phyloP scores from a whole-genome alignment of 768 basidiomycete genomes.

The Leccinum olivaceopallidum region DNA sequence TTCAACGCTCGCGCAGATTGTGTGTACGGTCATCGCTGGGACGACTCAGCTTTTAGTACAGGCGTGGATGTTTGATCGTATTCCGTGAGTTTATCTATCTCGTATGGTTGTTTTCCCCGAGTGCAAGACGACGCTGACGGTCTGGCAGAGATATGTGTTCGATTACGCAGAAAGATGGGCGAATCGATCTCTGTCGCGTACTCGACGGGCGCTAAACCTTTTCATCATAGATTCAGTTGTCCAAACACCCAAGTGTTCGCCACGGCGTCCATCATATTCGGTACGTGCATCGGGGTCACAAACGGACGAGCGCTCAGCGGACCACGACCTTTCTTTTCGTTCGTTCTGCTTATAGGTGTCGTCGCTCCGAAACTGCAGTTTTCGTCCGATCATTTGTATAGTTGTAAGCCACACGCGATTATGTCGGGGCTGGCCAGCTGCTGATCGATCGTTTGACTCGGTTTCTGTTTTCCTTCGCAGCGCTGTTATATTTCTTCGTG shows the following conservation, averaged over 20 bases:
- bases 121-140: neutral
- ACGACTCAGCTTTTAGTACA: constrained; percentile 78
- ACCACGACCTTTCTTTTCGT: constrained; percentile 23
- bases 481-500: constrained; percentile 72
- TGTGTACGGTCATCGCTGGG: constrained; percentile 67
- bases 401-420: neutral
- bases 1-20: constrained; percentile 38
- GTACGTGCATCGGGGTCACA: constrained; percentile 13
- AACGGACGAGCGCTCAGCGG: constrained; percentile 37
- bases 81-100: constrained; percentile 42
- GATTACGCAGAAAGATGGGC: constrained; percentile 41
- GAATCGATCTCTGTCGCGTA: neutral
- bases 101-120: no score
- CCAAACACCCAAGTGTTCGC: constrained; percentile 52
- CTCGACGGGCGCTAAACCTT: neutral
- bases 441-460: constrained; percentile 24
- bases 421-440: constrained; percentile 35
- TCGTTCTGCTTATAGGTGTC: constrained; percentile 45
- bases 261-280: constrained; percentile 56
- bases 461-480: constrained; percentile 26
- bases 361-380: constrained; percentile 67
- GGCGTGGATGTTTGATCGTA: constrained; percentile 64
- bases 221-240: constrained; percentile 46
- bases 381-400: constrained; percentile 57
- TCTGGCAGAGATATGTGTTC: constrained; percentile 48